phyloP scores from a whole-genome alignment of 352 stramenopile genomes.

The Lagenidium giganteum region DNA sequence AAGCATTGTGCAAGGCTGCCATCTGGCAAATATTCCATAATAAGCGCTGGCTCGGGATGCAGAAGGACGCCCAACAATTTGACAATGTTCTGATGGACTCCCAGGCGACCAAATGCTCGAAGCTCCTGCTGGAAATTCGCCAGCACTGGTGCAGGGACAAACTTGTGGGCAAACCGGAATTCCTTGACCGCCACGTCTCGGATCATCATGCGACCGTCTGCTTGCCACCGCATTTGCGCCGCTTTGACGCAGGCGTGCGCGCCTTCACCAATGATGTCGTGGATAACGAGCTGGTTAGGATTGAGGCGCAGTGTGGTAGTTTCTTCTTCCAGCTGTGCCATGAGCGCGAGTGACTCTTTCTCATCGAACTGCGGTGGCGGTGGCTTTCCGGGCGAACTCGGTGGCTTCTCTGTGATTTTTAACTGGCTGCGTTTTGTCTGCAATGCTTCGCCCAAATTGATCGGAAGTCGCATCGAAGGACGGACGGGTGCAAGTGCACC shows the following conservation, averaged over 20 bases:
- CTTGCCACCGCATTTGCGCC: background rate
- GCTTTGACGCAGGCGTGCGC: slow-evolving; percentile 11
- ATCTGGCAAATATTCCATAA: slow-evolving; percentile 13
- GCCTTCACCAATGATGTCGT: slow-evolving; percentile 8
- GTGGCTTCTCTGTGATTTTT: too few relatives aligned
- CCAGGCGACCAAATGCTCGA: slow-evolving; percentile 1
- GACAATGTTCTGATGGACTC: background rate
- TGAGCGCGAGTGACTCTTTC: background rate
- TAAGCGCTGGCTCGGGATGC: slow-evolving; percentile 4
- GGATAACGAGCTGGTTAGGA: background rate
- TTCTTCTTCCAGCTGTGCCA: background rate
- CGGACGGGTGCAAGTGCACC: too few relatives aligned
- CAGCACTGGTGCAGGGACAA: slow-evolving; percentile 7
- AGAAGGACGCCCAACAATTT: slow-evolving; percentile 6
- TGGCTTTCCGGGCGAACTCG: slow-evolving; percentile 7
- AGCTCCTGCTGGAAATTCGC: slow-evolving; percentile 11
- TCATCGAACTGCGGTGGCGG: background rate
- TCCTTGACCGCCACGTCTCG: slow-evolving; percentile 16
- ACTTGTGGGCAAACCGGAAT: slow-evolving; percentile 4
- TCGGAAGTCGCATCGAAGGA: too few relatives aligned
- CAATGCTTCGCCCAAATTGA: slow-evolving; percentile 12
- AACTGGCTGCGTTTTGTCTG: slow-evolving; percentile 18
- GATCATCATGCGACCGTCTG: background rate
- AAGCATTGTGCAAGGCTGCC: slow-evolving; percentile 16
- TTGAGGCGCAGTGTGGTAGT: background rate